phyloP scores from a whole-genome alignment of 225 moss, liverwort and hornwort genomes.

The Thuidium tamariscinum region DNA sequence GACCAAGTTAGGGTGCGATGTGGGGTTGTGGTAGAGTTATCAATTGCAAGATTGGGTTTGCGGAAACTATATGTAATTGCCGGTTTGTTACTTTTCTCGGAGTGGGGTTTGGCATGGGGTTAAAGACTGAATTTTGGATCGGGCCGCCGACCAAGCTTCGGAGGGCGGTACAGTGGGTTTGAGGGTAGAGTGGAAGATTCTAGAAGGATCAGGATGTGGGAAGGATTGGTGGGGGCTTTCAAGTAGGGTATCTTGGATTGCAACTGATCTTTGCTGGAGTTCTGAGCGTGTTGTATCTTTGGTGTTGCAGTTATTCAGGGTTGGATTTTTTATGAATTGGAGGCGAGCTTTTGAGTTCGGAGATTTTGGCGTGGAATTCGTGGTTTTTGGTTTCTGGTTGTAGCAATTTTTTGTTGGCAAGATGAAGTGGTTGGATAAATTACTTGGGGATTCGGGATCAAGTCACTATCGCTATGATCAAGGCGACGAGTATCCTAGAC shows the following conservation, averaged over 20 bases:
- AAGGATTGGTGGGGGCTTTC: neutral
- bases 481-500: conserved; percentile 38
- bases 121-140: neutral
- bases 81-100: neutral
- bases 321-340: neutral
- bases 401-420: neutral
- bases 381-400: neutral
- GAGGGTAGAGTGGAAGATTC: neutral
- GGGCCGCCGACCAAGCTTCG: neutral
- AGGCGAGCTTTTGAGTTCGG: neutral
- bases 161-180: neutral
- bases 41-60: neutral
- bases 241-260: neutral
- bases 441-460: conserved; percentile 27
- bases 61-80: neutral
- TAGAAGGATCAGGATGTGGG: neutral
- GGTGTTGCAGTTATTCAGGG: neutral
- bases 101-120: neutral
- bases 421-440: conserved; percentile 46
- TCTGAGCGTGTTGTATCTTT: neutral
- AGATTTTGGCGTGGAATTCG: neutral
- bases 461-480: conserved; percentile 32
- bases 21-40: neutral
- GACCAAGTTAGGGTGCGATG: neutral
- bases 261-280: neutral